phyloP scores from a whole-genome alignment of 176 grass and related monocot genomes.

The Ensete ventricosum region DNA sequence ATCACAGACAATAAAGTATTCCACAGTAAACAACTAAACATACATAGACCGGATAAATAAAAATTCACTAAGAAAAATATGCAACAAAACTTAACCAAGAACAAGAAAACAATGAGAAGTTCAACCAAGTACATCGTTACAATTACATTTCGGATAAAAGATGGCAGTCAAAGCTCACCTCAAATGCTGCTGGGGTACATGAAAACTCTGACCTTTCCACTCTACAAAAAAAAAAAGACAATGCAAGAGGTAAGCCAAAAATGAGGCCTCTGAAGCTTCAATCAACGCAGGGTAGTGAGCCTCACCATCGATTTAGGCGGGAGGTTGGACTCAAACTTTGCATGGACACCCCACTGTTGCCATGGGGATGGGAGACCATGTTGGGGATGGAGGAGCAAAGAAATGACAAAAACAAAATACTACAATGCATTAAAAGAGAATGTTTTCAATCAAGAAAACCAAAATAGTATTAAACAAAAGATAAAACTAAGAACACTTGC shows the following conservation, averaged over 20 bases:
- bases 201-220: constrained; percentile 11
- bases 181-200: constrained; percentile 3
- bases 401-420: too few species aligned
- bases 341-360: constrained; percentile 9
- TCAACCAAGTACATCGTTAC: neutral
- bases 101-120: too few species aligned
- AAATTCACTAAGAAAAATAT: too few species aligned
- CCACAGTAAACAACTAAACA: too few species aligned
- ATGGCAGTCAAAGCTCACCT: neutral
- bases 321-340: constrained; percentile 15
- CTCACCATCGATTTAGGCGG: neutral
- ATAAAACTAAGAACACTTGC: too few species aligned
- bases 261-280: neutral
- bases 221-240: neutral
- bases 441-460: too few species aligned
- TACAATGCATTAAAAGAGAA: too few species aligned
- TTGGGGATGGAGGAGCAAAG: too few species aligned
- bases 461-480: too few species aligned
- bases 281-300: neutral
- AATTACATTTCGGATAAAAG: neutral
- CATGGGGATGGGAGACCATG: neutral
- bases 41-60: too few species aligned
- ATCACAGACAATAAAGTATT: too few species aligned
- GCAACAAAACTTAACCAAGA: too few species aligned
- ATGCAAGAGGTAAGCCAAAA: neutral